Conservation (phyloP, 306 rosid genomes). For the Trichosanthes cucumerina region DNA sequence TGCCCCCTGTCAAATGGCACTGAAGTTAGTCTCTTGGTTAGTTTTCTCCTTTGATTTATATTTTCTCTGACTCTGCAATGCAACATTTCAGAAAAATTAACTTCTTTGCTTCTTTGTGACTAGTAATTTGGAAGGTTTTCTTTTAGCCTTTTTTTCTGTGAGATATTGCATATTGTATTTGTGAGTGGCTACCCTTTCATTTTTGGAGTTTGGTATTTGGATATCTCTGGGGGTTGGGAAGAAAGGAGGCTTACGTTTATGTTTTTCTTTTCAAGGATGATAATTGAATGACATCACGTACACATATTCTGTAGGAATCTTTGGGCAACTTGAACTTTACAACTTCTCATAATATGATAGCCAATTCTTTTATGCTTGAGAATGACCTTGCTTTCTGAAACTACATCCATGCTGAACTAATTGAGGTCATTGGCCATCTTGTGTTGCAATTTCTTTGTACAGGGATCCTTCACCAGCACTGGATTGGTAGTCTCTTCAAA, state of each 20-base stretch:
- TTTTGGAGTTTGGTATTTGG: neutral
- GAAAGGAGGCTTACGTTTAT: neutral
- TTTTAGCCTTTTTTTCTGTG: neutral
- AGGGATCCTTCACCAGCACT: constrained; percentile 49
- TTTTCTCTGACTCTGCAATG: neutral
- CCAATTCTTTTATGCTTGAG: neutral
- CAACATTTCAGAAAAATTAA: neutral
- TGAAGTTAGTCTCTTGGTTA: neutral
- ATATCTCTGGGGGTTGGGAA: neutral
- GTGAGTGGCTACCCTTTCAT: neutral
- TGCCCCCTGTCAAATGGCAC: neutral
- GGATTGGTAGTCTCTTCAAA: constrained; percentile 49
- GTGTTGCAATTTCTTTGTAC: constrained; percentile 4
- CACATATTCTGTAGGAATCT: neutral
- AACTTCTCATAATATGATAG: neutral
- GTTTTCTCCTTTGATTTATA: neutral
- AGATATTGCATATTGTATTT: neutral
- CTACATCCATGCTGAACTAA: neutral
- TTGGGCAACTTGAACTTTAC: neutral
- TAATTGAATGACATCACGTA: neutral
- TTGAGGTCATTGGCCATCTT: neutral
- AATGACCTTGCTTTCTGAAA: neutral
- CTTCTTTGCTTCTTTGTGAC: neutral
- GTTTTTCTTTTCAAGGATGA: neutral
- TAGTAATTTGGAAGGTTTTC: neutral